Evolutionary conservation across 805 yeast genomes (phyloP).

Genomic region (Priceomyces fermenticarens): DNA sequence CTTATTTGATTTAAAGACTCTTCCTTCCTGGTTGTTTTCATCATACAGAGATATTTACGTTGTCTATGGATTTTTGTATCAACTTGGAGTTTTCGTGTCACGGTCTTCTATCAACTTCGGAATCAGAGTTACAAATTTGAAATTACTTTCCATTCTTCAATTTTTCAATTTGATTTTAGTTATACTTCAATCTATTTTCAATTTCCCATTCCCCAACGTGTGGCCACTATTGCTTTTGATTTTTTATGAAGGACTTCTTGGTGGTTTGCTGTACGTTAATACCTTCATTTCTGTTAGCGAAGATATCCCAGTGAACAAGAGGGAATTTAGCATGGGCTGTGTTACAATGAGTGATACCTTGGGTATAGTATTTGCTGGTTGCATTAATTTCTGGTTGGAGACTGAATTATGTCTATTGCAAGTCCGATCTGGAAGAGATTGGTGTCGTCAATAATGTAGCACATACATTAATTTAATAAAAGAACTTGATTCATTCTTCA

Average conservation of each 20-base stretch:
- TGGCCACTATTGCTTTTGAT: conserved; percentile 61
- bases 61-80: conserved; percentile 85
- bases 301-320: conserved; percentile 33
- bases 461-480: too few relatives aligned
- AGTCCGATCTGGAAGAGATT: conserved; percentile 67
- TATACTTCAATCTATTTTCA: conserved; percentile 61
- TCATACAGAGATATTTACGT: conserved; percentile 85
- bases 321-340: conserved; percentile 36
- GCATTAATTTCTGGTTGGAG: conserved; percentile 72
- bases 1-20: conserved; percentile 65
- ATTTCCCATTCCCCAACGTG: conserved; percentile 54
- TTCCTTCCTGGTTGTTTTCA: conserved; percentile 57
- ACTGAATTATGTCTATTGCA: conserved; percentile 70
- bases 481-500: too few relatives aligned
- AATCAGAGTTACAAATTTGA: conserved; percentile 56
- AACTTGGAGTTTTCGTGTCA: conserved; percentile 88
- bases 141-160: conserved; percentile 67
- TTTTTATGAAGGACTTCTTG: conserved; percentile 85
- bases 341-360: conserved; percentile 61
- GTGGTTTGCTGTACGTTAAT: conserved; percentile 88
- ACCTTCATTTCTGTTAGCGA: conserved; percentile 80
- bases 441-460: conserved; percentile 47
- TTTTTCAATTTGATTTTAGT: conserved; percentile 56
- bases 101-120: conserved; percentile 73
- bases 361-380: conserved; percentile 82